phyloP scores from a whole-genome alignment of 768 basidiomycete species.

The Filobasidium floriforme region DNA sequence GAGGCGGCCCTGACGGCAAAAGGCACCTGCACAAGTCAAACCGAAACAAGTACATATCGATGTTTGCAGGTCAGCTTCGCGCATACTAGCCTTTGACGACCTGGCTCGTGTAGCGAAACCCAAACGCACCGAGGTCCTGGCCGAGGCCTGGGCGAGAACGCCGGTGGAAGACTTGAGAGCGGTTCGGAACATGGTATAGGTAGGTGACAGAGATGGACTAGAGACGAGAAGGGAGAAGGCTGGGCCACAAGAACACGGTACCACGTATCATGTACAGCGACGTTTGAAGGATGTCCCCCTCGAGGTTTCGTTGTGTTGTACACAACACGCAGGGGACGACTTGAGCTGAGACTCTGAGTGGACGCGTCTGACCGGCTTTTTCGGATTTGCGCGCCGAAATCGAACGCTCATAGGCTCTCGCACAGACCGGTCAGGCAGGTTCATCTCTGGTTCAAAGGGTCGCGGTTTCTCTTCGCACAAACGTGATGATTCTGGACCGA shows the following conservation, averaged over 20 bases:
- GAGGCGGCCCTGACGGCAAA: slow-evolving; percentile 6
- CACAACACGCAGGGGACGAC: background rate
- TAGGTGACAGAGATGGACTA: slow-evolving; percentile 1
- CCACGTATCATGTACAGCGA: no score
- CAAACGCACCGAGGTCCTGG: slow-evolving; percentile 15
- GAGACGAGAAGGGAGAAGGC: background rate
- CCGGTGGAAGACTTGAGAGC: slow-evolving; percentile 22
- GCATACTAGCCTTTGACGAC: background rate
- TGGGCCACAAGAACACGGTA: background rate
- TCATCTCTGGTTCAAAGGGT: no score
- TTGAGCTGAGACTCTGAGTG: background rate
- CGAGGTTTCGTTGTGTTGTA: no score
- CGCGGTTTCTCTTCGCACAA: no score
- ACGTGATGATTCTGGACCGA: no score
- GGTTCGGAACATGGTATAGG: slow-evolving; percentile 27
- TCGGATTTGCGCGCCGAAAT: background rate
- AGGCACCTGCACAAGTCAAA: background rate
- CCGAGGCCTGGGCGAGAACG: slow-evolving; percentile 18
- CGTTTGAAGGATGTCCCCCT: no score
- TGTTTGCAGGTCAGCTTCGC: background rate
- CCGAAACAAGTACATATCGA: background rate
- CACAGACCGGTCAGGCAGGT: background rate
- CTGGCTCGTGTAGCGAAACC: background rate
- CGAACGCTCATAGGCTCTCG: background rate
- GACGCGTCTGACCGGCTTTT: background rate